phyloP scores from a whole-genome alignment of 345 rosid genomes.

The Eucalyptus cloeziana region DNA sequence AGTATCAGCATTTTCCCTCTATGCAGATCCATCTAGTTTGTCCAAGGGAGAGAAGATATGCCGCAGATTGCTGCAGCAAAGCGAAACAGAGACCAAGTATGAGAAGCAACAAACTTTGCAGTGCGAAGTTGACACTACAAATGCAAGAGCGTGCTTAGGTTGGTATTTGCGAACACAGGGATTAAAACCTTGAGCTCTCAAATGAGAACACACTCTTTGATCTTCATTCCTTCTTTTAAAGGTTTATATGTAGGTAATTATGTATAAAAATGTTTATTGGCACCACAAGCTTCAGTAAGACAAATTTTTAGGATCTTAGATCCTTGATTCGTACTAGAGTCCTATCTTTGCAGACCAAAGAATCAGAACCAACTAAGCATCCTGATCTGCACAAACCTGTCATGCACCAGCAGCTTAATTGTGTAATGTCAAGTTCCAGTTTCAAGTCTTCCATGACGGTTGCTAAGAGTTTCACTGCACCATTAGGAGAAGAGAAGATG shows the following conservation, averaged over 20 bases:
- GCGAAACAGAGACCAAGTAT: background rate
- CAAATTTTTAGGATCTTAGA: background rate
- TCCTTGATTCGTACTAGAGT: background rate
- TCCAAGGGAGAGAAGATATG: slow-evolving; percentile 81
- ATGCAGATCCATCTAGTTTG: slow-evolving; percentile 76
- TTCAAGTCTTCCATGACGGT: background rate
- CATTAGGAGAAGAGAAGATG: background rate
- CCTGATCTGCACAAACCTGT: background rate
- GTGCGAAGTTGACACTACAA: background rate
- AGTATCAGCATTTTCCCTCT: background rate
- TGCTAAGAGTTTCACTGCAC: background rate
- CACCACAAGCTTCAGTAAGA: background rate
- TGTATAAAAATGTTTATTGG: background rate
- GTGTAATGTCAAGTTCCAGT: background rate
- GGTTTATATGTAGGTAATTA: background rate
- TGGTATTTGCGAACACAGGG: background rate
- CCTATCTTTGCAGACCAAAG: background rate
- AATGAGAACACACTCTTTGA: background rate
- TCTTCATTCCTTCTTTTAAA: background rate
- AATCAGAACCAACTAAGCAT: background rate
- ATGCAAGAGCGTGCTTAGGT: background rate
- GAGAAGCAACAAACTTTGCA: background rate
- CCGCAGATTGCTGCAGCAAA: slow-evolving; percentile 71
- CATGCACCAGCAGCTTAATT: background rate
- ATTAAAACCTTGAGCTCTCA: background rate